These are phyloP conservation scores for Rhodomyrtus tomentosa DNA, from an alignment of 345 rosid genomes.

Conservation along the genomic window DNA sequence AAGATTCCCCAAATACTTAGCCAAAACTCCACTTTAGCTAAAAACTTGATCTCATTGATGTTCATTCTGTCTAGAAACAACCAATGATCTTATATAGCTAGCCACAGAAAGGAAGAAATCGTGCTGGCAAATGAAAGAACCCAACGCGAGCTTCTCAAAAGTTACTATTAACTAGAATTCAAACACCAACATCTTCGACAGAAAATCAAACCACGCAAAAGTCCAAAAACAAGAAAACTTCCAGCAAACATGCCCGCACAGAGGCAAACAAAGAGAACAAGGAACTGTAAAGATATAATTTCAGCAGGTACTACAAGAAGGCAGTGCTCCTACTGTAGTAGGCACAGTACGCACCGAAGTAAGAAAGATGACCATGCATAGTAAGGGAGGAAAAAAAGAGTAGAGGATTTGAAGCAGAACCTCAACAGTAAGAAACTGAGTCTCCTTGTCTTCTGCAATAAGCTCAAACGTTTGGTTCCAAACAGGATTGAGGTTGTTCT, in stretches of 20 bases:
- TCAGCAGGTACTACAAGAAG: not conserved
- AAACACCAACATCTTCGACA: not conserved
- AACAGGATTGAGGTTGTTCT: conserved; percentile 89
- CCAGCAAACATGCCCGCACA: not conserved
- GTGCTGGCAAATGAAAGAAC: not conserved
- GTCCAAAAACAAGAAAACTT: not conserved
- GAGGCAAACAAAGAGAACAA: not conserved
- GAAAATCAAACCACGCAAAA: not conserved
- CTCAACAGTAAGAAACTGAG: conserved; percentile 73
- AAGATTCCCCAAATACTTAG: not conserved
- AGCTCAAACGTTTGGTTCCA: conserved; percentile 82
- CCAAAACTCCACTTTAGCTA: not conserved
- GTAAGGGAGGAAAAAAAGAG: not conserved
- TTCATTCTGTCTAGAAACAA: not conserved
- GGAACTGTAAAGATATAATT: not conserved
- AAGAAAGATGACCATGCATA: not conserved
- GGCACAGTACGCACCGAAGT: not conserved
- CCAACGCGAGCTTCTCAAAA: not conserved
- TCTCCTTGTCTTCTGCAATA: conserved; percentile 98
- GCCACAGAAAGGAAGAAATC: not conserved
- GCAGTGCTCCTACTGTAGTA: not conserved
- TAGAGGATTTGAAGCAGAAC: conserved; percentile 19
- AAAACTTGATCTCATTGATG: not conserved
- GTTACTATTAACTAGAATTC: not conserved
- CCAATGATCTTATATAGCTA: not conserved